These are phyloP conservation scores for Ustilago vetiveriae DNA, from an alignment of 1,284 basidiomycete species.

Conservation along the genomic window DNA sequence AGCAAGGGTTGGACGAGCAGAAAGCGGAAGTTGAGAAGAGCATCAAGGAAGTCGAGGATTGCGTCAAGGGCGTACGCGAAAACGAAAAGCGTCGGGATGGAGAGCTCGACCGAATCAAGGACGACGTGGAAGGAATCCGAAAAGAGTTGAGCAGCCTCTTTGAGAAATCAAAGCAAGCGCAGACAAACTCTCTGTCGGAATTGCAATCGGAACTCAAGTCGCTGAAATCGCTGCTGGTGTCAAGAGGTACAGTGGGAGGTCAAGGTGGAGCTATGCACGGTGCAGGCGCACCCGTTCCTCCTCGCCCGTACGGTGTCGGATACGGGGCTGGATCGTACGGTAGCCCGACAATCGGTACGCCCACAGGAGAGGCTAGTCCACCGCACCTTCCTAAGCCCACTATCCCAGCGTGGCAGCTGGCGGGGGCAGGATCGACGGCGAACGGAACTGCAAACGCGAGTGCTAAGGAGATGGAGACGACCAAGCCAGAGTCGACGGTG, in stretches of 20 bases:
- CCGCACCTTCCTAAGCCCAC: slow-evolving; percentile 52
- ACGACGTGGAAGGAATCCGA: slow-evolving; percentile 74
- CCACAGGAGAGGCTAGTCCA: slow-evolving; percentile 43
- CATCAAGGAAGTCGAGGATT: slow-evolving; percentile 81
- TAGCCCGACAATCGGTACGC: slow-evolving; percentile 43
- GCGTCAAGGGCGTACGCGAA: slow-evolving; percentile 79
- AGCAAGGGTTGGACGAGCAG: slow-evolving; percentile 82
- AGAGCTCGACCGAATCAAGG: slow-evolving; percentile 84
- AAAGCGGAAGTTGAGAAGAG: slow-evolving; percentile 79
- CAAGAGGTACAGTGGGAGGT: slow-evolving; percentile 74
- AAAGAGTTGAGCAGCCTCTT: slow-evolving; percentile 96
- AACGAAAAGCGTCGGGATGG: slow-evolving; percentile 82
- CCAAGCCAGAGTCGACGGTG: slow-evolving; percentile 20
- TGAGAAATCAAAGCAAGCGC: slow-evolving; percentile 84
- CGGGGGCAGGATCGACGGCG: slow-evolving; percentile 27
- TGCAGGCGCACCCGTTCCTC: slow-evolving; percentile 12
- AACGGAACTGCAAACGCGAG: slow-evolving; percentile 8
- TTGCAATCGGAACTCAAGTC: slow-evolving; percentile 95
- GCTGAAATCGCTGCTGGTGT: slow-evolving; percentile 89
- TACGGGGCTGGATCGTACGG: slow-evolving; percentile 35
- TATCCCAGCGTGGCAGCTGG: slow-evolving; percentile 66
- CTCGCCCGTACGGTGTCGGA: slow-evolving; percentile 29
- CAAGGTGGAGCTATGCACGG: slow-evolving; percentile 11
- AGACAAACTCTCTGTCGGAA: slow-evolving; percentile 75
- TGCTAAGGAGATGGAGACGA: slow-evolving; percentile 18